These are phyloP conservation scores for Chlamydomonas sp. DNA, from an alignment of 139 green algal genomes.

Conservation along the genomic window DNA sequence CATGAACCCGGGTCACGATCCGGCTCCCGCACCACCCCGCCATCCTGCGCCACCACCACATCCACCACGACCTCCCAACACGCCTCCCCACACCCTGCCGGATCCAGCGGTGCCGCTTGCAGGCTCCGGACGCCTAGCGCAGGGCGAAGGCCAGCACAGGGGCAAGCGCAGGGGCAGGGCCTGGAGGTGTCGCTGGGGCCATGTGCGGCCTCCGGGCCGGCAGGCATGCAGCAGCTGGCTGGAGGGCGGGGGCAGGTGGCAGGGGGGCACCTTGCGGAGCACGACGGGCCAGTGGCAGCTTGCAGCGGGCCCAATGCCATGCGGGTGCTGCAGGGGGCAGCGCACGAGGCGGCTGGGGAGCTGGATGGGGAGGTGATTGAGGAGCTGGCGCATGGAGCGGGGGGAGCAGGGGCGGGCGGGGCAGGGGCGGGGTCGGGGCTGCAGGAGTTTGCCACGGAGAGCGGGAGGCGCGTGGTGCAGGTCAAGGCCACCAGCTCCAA, in stretches of 20 bases:
- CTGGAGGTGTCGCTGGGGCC: background rate
- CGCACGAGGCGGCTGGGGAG: background rate
- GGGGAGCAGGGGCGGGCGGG: background rate
- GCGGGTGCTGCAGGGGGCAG: background rate
- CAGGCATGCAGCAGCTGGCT: conserved; percentile 6
- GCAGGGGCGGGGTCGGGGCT: conserved; percentile 6
- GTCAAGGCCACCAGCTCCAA: conserved; percentile 8
- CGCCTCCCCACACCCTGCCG: background rate
- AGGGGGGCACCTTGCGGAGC: background rate
- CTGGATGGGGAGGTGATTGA: conserved; percentile 28
- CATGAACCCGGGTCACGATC: background rate
- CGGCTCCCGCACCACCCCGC: background rate
- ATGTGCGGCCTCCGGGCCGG: no score
- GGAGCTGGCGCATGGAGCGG: conserved; percentile 15
- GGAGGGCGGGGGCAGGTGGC: background rate
- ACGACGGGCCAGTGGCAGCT: background rate
- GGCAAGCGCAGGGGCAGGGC: background rate
- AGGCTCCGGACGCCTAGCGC: background rate
- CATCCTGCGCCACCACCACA: no score
- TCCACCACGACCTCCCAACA: no score
- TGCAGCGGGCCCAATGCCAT: conserved; percentile 5
- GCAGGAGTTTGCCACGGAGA: conserved; percentile 43
- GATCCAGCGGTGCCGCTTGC: background rate
- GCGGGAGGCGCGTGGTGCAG: conserved; percentile 18
- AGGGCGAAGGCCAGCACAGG: background rate